Base-by-base conservation (phyloP, 1,284 basidiomycete genomes). In the Tilletia setariae region DNA sequence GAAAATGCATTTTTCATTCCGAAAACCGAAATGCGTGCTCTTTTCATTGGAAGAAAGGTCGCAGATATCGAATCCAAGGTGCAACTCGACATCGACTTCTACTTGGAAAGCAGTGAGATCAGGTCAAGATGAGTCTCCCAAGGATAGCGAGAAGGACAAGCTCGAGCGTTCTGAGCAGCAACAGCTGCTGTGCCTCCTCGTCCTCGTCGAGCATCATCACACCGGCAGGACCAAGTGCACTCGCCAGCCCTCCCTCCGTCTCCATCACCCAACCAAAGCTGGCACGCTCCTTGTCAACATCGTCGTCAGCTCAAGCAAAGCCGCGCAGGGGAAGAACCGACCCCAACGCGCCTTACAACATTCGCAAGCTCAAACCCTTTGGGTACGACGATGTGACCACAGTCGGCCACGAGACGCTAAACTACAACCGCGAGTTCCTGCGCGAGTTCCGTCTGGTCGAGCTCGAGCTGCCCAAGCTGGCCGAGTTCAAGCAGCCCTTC, bases 321-420 rank as follows among this genome's bases (percentile, higher is more conserved):
- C 74, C 78, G 42, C 71, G 77, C 15, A 74, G 73, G 63, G 70
- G 70, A 63, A 69, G 73, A 23, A 67, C 68, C n/a, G 40, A 28
- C 32, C 47, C 66, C 0, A 63, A 72, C 21, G 76, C 76, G 42
- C 75, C 76, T 2, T 70, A 79, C 53, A 64, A 72, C 15, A 70
- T 82, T 2, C 68, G 72, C 23, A 73, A 71, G 46, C 79, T 78
- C 76, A 63, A 67, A 44, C 68, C 72, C 21, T 82, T 81, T 68
- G 69, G 74, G 51, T 80, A 74, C 69, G 80, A 82, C 67, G 80
- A 82, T 56, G 67, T 82, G 19, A 77, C 80, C 21, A 78, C 79
- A 1, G 66, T 76, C 19, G 80, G 79, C n/a, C 80, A 82, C 61
- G 42, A 65, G 47, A 70, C 76, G 32, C 70, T 82, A 15, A 67